Evolutionary conservation across 306 rosid species (phyloP).

Genomic region (Chamaecrista fasciculata): DNA sequence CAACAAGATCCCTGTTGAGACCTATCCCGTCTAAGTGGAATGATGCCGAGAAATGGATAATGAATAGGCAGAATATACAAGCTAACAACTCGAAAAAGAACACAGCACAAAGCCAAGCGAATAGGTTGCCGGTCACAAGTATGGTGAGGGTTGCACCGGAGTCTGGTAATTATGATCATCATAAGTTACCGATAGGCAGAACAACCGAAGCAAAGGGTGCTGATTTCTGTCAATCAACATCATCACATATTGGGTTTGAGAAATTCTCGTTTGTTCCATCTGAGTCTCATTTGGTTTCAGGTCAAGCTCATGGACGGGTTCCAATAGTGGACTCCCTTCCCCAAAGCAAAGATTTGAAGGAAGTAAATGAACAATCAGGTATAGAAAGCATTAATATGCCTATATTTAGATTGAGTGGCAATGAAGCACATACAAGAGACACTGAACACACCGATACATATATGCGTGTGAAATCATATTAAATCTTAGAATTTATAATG

Average conservation of each 20-base stretch:
- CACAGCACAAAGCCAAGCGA: constrained; percentile 48
- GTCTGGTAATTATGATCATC: constrained; percentile 54
- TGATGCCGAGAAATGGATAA: constrained; percentile 95
- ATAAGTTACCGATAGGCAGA: constrained; percentile 42
- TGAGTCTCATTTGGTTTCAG: constrained; percentile 38
- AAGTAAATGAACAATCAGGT: constrained; percentile 58
- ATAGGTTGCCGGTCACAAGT: constrained; percentile 50
- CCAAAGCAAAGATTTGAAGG: constrained; percentile 60
- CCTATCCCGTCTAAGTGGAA: constrained; percentile 95
- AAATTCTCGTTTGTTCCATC: constrained; percentile 72
- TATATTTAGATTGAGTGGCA: background rate
- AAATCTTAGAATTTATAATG: too few species aligned
- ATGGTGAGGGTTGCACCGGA: constrained; percentile 82
- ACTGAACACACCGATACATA: background rate
- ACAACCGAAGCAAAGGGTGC: constrained; percentile 64
- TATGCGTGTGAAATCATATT: background rate
- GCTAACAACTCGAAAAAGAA: constrained; percentile 49
- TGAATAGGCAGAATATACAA: constrained; percentile 62
- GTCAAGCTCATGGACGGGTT: constrained; percentile 47
- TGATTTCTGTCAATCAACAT: constrained; percentile 67
- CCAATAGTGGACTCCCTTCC: constrained; percentile 47
- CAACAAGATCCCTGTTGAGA: constrained; percentile 57
- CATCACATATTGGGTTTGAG: constrained; percentile 54
- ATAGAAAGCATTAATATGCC: background rate
- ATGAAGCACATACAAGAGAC: background rate